These are phyloP conservation scores for Violaceomyces palustris DNA, from an alignment of 1,284 basidiomycete genomes.

Conservation along the genomic window DNA sequence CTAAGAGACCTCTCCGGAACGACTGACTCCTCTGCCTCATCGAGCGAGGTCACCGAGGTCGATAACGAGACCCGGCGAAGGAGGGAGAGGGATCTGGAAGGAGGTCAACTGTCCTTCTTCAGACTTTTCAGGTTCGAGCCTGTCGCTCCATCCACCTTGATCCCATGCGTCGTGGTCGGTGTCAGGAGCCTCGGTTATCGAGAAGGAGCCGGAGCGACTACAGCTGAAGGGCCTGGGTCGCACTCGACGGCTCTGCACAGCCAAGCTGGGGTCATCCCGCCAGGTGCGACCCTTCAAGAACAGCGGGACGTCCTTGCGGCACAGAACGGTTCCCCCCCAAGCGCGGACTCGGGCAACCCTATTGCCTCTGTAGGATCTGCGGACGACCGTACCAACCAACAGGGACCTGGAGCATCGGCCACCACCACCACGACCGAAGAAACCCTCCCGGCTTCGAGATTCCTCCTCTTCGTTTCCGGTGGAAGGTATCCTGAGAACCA, in stretches of 20 bases:
- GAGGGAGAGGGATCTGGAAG: constrained; percentile 34
- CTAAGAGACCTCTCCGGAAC: too few relatives aligned
- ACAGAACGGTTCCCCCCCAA: too few relatives aligned
- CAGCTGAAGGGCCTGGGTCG: too few relatives aligned
- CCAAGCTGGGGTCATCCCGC: neutral
- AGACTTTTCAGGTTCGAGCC: constrained; percentile 47
- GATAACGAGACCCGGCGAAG: constrained; percentile 18
- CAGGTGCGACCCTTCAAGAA: neutral
- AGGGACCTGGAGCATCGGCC: too few relatives aligned
- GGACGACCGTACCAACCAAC: too few relatives aligned
- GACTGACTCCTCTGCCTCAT: too few relatives aligned
- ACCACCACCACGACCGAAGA: too few relatives aligned
- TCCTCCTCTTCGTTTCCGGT: constrained; percentile 49
- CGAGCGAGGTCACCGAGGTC: too few relatives aligned
- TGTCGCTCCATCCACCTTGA: constrained; percentile 19
- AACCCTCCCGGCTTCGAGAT: constrained; percentile 31
- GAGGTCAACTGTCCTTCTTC: constrained; percentile 47
- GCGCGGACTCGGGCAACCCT: too few relatives aligned
- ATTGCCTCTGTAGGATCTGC: too few relatives aligned
- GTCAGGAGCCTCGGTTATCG: constrained; percentile 42
- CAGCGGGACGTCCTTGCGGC: too few relatives aligned
- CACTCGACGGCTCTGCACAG: constrained; percentile 2
- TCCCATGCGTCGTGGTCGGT: constrained; percentile 47
- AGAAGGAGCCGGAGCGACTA: too few relatives aligned
- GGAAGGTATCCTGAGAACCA: constrained; percentile 45